Base-by-base conservation (phyloP, 352 stramenopile species). In the Pythium sukuiense region DNA sequence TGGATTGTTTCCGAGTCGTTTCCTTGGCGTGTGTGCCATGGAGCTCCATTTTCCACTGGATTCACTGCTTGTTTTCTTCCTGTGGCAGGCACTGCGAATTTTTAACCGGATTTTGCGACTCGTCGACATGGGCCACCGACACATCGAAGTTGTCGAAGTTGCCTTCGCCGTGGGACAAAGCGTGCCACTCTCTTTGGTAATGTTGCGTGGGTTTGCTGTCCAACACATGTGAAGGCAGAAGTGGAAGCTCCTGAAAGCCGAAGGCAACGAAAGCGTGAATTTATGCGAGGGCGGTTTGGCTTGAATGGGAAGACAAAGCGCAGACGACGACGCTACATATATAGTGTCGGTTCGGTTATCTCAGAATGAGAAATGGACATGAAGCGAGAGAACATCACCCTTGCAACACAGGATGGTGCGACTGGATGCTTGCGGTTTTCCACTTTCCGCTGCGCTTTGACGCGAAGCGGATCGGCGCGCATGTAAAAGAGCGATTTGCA, bases 301-400 rank as follows among this genome's bases (percentile, higher is more conserved):
- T 48, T 48, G 14, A 48, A 48, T 26, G 16, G 18, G 39, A 16
- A 24, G 18, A 48, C 13, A n/a, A 24, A 24, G 39, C 39, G 18
- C 39, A 48, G 39, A 48, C 39, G 39, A 48, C 14, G 16, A 12
- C 12, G 11, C 7, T 18, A 3, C 4, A 43, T 14, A 43, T 18
- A 43, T 14, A 43, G 12, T 43, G 11, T 12, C 35, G 35, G 35
- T 16, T 43, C 11, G 35, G 35, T 14, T 43, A 48, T 48, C 39
- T 48, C 39, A 48, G 39, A 48, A 43, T 43, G 35, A 43, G 35
- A 43, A 43, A 43, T 43, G 35, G 35, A 43, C 35, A 43, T 43
- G 35, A 43, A 43, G 35, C 35, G 6, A 12, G 11, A 43, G 35
- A 43, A 43, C 35, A 43, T 43, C 35, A 43, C 35, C 35, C 8